phyloP scores from a whole-genome alignment of 148 eudicot species.

The Rhododendron ferrugineum region DNA sequence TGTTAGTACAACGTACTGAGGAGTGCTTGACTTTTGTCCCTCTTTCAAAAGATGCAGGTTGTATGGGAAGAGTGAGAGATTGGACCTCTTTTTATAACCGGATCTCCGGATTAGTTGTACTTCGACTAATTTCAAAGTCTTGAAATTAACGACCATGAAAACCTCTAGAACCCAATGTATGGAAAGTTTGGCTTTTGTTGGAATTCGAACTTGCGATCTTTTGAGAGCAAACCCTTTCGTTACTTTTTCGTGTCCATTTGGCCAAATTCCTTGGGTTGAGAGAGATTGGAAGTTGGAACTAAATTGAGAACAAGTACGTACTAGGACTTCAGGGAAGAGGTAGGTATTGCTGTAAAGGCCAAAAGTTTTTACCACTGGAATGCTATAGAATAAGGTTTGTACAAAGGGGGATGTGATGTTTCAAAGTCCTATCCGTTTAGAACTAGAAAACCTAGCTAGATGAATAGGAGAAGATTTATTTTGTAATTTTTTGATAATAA shows the following conservation, averaged over 20 bases:
- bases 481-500: background rate
- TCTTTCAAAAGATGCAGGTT: background rate
- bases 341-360: background rate
- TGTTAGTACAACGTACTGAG: background rate
- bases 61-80: background rate
- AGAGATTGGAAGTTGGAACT: background rate
- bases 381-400: background rate
- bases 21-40: background rate
- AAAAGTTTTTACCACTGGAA: background rate
- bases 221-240: too few relatives aligned
- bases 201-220: background rate
- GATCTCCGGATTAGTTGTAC: background rate
- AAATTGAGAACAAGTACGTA: background rate
- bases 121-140: accelerated
- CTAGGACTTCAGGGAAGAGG: background rate
- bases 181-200: background rate
- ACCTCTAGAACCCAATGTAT: too few relatives aligned
- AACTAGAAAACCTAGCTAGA: background rate
- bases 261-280: too few relatives aligned
- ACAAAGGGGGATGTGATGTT: background rate
- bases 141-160: too few relatives aligned
- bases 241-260: too few relatives aligned
- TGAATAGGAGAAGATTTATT: background rate
- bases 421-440: background rate
- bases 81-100: background rate